These are phyloP conservation scores for Aspergillus tamarii DNA, from an alignment of 2,329 filamentous ascomycete genomes.

Conservation along the genomic window DNA sequence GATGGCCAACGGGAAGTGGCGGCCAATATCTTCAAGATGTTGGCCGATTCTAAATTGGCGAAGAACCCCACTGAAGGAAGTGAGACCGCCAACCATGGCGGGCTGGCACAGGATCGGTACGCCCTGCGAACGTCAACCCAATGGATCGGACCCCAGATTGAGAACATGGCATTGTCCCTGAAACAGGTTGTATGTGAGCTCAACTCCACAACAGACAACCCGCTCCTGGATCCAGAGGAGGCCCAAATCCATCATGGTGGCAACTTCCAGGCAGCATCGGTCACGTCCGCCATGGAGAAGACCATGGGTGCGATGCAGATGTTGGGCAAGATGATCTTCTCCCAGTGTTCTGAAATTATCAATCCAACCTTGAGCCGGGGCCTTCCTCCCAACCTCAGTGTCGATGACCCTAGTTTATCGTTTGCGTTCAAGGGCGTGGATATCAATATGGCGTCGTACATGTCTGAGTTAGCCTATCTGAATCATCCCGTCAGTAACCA, in stretches of 20 bases:
- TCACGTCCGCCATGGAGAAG: conserved; percentile 70
- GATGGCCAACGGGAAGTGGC: conserved; percentile 62
- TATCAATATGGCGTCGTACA: conserved; percentile 65
- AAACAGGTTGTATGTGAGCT: conserved; percentile 62
- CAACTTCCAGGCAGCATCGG: conserved; percentile 67
- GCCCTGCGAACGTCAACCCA: conserved; percentile 65
- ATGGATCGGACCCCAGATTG: conserved; percentile 68
- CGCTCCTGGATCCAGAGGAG: conserved; percentile 54
- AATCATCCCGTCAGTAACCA: conserved; percentile 64
- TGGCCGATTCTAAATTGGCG: conserved; percentile 53
- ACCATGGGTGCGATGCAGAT: conserved; percentile 52
- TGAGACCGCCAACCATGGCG: conserved; percentile 15
- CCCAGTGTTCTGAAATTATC: conserved; percentile 65
- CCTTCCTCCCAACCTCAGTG: conserved; percentile 62
- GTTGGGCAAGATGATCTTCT: conserved; percentile 64
- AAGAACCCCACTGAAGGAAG: background rate
- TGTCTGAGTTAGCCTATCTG: conserved; percentile 64
- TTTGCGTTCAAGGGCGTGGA: conserved; percentile 68
- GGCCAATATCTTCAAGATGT: conserved; percentile 56
- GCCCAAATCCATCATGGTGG: conserved; percentile 60
- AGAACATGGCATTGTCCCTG: conserved; percentile 62
- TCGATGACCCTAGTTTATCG: conserved; percentile 61
- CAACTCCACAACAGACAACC: conserved; percentile 70
- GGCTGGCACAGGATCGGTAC: conserved; percentile 65
- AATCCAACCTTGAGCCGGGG: conserved; percentile 62